Evolutionary conservation across 305 asterid species (phyloP).

Genomic region (Fraxinus ornus): DNA sequence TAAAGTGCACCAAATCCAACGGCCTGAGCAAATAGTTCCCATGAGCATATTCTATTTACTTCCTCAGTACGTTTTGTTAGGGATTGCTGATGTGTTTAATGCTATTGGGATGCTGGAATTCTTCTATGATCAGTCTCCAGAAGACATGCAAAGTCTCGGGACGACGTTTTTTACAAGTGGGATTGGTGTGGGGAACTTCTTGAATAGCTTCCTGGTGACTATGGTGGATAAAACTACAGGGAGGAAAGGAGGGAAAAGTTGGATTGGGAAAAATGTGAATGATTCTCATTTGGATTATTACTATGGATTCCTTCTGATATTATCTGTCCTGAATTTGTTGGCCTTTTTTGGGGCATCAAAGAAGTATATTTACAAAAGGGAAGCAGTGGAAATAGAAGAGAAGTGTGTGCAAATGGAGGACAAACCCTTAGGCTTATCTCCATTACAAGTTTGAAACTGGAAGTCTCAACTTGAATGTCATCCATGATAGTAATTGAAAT

Average conservation of each 20-base stretch:
- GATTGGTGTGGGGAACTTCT: conserved; percentile 76
- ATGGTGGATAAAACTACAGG: conserved; percentile 65
- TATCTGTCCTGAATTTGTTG: conserved; percentile 48
- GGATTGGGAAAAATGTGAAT: conserved; percentile 78
- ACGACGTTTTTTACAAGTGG: conserved; percentile 84
- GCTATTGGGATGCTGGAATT: conserved; percentile 80
- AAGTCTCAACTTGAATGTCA: neutral
- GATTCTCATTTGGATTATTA: conserved; percentile 70
- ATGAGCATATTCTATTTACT: conserved; percentile 60
- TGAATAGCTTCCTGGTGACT: conserved; percentile 71
- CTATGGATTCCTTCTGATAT: conserved; percentile 55
- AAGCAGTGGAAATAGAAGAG: conserved; percentile 40
- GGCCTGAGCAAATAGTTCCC: conserved; percentile 47
- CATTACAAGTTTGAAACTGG: conserved; percentile 43
- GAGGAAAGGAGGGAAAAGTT: conserved; percentile 53
- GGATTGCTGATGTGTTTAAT: conserved; percentile 74
- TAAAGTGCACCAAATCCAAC: conserved; percentile 23
- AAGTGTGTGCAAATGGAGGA: conserved; percentile 37
- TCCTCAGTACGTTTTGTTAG: conserved; percentile 71
- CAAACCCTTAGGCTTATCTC: conserved; percentile 34
- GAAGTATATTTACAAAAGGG: conserved; percentile 65
- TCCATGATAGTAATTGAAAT: neutral
- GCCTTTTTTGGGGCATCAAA: conserved; percentile 56
- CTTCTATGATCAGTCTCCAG: conserved; percentile 87
- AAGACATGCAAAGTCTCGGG: conserved; percentile 79